Evolutionary conservation across 257 asterid genomes (phyloP), one percentile per base, ranked within the genome.

Genomic region (Solanum lignicaule): DNA sequence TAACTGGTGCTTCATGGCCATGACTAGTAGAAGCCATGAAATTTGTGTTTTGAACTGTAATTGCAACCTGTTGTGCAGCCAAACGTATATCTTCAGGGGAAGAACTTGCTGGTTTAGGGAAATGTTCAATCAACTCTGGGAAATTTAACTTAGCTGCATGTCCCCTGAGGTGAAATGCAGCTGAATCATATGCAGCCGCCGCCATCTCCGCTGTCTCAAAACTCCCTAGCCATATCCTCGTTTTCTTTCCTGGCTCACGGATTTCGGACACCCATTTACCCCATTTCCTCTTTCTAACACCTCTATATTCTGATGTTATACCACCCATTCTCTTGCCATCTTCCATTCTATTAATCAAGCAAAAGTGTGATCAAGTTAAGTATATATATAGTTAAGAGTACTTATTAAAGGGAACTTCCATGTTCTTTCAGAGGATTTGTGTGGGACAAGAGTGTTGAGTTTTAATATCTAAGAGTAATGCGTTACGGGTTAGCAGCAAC

Each of bases 251-350:
- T 3, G 94, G 94, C 65, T 88, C 92, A 27, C 94, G 90, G 7
- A 92, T 89, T 41, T 92, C 94, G 2, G 92, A 92, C 86, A 92
- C 94, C 92, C 94, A 92, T 85, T 89, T 92, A 31, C 94, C 94
- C 94, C 93, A 92, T 88, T 91, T 91, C 55, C 94, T 81, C 90
- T 89, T 92, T 89, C 94, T 91, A 20, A 91, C 94, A 4, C 93
- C 94, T 68, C 87, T 86, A 83, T 91, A 91, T 25, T 38, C 46
- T 11, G 91, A 90, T 5, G 87, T 23, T 23, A 35, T 41, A 41
- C 90, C 90, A 23, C 86, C 60, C 39, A 18, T 25, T 38, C 29
- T 69, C 23, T 46, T 69, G 11, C 27, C 9, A 9, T 43, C 88
- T 72, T 86, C 84, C 84, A 86, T 86, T 79, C 16, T 27, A 14